Evolutionary conservation across 2,329 filamentous ascomycete genomes (phyloP).

Genomic region (Pseudogymnoascus destructans): DNA sequence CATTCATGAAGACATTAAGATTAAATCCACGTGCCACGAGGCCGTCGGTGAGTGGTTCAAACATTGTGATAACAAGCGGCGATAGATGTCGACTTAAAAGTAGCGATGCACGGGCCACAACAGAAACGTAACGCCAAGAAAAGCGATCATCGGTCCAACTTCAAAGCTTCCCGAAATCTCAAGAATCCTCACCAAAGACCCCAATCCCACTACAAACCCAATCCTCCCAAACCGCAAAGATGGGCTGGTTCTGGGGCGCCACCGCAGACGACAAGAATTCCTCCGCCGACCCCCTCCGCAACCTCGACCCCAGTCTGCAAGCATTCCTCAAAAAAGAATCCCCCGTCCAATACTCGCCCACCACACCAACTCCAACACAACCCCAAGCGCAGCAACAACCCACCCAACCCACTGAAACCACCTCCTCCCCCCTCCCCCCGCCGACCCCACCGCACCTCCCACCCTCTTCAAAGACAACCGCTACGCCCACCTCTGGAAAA

Average conservation of each 20-base stretch:
- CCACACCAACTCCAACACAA: constrained; percentile 15
- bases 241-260: constrained; percentile 27
- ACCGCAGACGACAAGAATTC: constrained; percentile 15
- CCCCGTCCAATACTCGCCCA: constrained; percentile 34
- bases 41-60: no score
- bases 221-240: constrained; percentile 11
- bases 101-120: neutral
- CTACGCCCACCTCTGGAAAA: constrained; percentile 85
- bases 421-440: constrained; percentile 11
- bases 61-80: no score
- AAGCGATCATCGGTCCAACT: neutral
- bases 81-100: neutral
- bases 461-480: constrained; percentile 56
- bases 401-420: constrained; percentile 7
- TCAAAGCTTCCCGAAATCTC: neutral
- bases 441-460: constrained; percentile 23
- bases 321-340: constrained; percentile 55
- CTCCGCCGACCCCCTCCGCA: constrained; percentile 39
- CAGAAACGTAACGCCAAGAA: neutral
- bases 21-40: neutral
- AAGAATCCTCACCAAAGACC: neutral
- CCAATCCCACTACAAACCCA: neutral
- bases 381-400: constrained; percentile 10
- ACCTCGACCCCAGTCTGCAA: constrained; percentile 50
- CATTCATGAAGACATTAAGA: neutral